phyloP scores from a whole-genome alignment of 1,284 basidiomycete species.

The Agaricales sp. region DNA sequence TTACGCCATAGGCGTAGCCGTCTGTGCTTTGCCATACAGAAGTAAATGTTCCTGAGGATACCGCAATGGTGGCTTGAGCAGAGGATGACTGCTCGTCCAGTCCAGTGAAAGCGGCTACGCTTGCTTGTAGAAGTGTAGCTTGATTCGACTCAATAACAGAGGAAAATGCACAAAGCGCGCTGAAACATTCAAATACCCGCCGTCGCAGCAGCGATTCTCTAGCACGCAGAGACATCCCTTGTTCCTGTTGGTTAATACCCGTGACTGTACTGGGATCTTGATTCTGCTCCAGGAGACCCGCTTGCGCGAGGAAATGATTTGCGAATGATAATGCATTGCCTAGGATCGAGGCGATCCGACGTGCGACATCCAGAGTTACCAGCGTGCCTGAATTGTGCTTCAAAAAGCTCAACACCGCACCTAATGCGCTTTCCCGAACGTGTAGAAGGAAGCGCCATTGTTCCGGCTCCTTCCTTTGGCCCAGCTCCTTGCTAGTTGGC shows the following conservation, averaged over 20 bases:
- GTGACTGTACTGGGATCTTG: constrained; percentile 36
- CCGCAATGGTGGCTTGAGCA: constrained; percentile 88
- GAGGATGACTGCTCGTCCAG: constrained; percentile 71
- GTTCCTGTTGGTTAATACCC: constrained; percentile 19
- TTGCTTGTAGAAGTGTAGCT: constrained; percentile 71
- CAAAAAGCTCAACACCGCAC: constrained; percentile 84
- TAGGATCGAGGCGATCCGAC: constrained; percentile 79
- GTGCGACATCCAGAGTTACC: constrained; percentile 85
- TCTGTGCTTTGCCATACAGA: constrained; percentile 83
- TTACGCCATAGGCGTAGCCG: constrained; percentile 90
- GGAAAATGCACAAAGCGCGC: constrained; percentile 65
- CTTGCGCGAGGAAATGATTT: constrained; percentile 49
- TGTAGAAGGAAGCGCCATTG: constrained; percentile 93
- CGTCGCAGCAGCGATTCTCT: constrained; percentile 80
- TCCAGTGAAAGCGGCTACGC: constrained; percentile 80
- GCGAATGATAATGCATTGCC: constrained; percentile 88
- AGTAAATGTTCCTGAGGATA: constrained; percentile 78
- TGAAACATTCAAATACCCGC: constrained; percentile 86
- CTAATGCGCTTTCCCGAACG: constrained; percentile 85
- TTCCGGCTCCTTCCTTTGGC: constrained; percentile 11
- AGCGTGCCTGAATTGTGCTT: constrained; percentile 67
- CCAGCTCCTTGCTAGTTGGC: constrained; percentile 79
- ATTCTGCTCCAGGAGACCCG: constrained; percentile 16
- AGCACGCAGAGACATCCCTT: constrained; percentile 59
- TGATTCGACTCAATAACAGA: constrained; percentile 80